Base-by-base conservation (phyloP, 129 eudicot species). In the Tagetes erecta region DNA sequence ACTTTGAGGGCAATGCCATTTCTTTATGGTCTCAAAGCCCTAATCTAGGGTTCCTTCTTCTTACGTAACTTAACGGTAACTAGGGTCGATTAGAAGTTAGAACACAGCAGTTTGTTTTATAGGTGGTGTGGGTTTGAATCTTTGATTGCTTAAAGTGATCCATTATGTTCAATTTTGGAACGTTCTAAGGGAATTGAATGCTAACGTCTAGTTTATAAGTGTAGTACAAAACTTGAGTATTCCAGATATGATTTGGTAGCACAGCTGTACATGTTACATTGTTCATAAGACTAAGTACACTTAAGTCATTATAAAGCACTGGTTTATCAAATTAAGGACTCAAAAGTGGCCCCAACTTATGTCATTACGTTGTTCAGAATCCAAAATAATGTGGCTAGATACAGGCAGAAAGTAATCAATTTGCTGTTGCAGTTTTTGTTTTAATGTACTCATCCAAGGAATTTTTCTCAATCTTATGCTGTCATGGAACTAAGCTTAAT, bases 121-220 rank as follows among this genome's bases (percentile, higher is more conserved):
- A 65, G 37, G 58, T 65, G 44, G 46, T 73, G 57, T 13, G 44
- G 33, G 0, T 9, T 58, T 71, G 0, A 20, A 20, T 20, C 0
- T 9, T 58, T 7, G 35, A 56, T 42, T 74, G 71, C 39, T 72
- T 41, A 6, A 36, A 8, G 1, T 52, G 62, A 12, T 58, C 31
- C 33, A n/a, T 72, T 44, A 44, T 59, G 45, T 1, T 31, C 8
- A 72, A n/a, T 58, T 1, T 30, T 71, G 51, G 30, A 20, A 1
- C 30, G 44, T 59, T 33, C 9, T 20, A 49, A 62, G 50, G 31
- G 36, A 10, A 2, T 8, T 38, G 34, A 64, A 49, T 51, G 5
- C 13, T 36, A 49, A 31, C 50, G 13, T 50, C 62, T 74, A 37
- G 41, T 74, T 50, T 49, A n/a, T 45, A 14, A 33, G 79, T 5